Percentiles rank a stretch among this genome's conserved stretches.
Conservation (phyloP, 2,329 filamentous ascomycete genomes). For the Mycosphaerella sp. region DNA sequence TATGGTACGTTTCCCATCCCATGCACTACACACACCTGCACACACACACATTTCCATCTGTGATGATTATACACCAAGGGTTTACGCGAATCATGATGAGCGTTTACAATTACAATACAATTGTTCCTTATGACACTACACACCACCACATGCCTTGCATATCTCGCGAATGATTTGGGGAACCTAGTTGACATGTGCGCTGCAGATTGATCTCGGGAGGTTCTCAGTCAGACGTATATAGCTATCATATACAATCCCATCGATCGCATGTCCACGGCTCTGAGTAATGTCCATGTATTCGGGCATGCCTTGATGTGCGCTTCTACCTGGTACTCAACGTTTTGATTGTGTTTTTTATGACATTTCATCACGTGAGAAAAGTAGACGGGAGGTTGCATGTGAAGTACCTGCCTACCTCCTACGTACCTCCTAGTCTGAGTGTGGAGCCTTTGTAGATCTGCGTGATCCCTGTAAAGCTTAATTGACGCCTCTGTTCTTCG, state of each 20-base stretch:
- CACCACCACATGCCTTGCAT: not conserved
- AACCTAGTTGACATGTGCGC: not conserved
- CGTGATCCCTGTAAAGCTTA: not conserved
- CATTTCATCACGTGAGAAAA: no score
- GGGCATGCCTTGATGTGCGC: not conserved
- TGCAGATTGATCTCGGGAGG: not conserved
- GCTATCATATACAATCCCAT: no score
- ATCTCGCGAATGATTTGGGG: not conserved
- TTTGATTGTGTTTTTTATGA: no score
- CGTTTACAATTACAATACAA: slow-evolving; percentile 24
- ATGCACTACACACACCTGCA: not conserved
- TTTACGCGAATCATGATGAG: slow-evolving; percentile 22
- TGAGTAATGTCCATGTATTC: no score
- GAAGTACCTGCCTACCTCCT: no score
- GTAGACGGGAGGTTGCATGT: no score
- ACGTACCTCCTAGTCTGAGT: no score
- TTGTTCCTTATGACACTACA: slow-evolving; percentile 26
- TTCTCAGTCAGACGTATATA: not conserved
- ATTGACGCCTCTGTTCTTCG: not conserved
- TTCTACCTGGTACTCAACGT: not conserved
- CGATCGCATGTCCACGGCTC: not conserved
- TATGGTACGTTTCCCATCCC: slow-evolving; percentile 15
- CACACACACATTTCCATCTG: not conserved
- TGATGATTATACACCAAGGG: slow-evolving; percentile 23
- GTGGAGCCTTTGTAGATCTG: not conserved